Evolutionary conservation across 2,329 filamentous ascomycete species (phyloP).

Genomic region (Fusarium decemcellulare): DNA sequence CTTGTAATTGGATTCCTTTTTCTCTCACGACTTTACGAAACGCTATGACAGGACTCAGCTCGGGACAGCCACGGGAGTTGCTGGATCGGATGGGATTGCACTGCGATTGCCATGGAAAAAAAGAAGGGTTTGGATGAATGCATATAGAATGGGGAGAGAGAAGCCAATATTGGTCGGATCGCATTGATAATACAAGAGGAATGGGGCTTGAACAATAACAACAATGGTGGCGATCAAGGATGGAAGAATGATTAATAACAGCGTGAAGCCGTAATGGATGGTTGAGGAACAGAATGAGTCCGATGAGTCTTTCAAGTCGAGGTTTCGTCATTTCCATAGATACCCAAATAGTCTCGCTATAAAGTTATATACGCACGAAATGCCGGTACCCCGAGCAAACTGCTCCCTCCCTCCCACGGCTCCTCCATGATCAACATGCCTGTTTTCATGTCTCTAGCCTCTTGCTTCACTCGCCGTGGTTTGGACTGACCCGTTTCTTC

Average conservation of each 20-base stretch:
- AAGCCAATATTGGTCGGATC: too few species aligned
- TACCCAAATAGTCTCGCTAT: conserved; percentile 29
- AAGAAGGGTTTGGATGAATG: conserved; percentile 21
- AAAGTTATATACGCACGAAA: conserved; percentile 28
- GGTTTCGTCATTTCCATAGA: conserved; percentile 25
- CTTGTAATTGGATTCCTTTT: neutral
- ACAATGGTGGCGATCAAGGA: neutral
- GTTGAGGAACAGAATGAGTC: conserved; percentile 9
- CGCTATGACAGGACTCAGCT: conserved; percentile 6
- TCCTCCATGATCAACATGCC: conserved; percentile 25
- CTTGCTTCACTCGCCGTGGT: neutral
- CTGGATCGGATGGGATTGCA: neutral
- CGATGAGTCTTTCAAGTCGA: conserved; percentile 15
- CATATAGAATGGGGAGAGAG: neutral
- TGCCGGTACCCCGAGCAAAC: conserved; percentile 1
- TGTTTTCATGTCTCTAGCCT: conserved; percentile 33
- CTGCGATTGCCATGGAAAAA: neutral
- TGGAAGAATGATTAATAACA: conserved; percentile 6
- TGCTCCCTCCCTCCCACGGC: conserved; percentile 7
- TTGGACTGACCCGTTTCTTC: conserved; percentile 4
- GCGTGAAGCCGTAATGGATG: neutral
- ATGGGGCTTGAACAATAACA: neutral
- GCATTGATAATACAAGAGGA: neutral
- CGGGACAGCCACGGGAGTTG: too few species aligned
- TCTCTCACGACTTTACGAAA: conserved; percentile 35